A percentile compares a stretch with the other conserved stretches of the same genome.
These are phyloP conservation scores for Coemansia sp. DNA, from an alignment of 192 early-diverging fungal species.

Conservation along the genomic window DNA sequence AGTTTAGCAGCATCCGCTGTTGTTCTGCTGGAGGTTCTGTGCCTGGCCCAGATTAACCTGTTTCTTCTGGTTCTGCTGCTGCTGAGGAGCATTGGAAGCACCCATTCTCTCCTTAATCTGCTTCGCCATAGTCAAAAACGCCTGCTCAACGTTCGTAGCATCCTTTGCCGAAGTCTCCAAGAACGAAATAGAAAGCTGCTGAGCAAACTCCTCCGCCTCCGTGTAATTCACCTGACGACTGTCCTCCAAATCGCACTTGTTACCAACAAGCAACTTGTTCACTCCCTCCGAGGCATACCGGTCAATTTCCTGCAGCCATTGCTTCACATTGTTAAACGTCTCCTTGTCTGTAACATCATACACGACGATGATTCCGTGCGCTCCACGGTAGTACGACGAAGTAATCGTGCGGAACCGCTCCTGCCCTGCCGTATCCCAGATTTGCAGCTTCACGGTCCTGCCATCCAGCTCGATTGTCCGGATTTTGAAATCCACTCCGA, in stretches of 20 bases:
- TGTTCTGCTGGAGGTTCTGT: constrained; percentile 40
- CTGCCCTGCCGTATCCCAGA: constrained; percentile 99
- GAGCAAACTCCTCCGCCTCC: constrained; percentile 83
- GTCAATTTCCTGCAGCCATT: constrained; percentile 99
- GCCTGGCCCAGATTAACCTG: constrained; percentile 45
- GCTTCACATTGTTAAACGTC: constrained; percentile 94
- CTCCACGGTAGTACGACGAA: constrained; percentile 95
- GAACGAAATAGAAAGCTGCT: constrained; percentile 83
- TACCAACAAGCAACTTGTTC: constrained; percentile 97
- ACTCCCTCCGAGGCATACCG: constrained; percentile 96
- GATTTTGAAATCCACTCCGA: constrained; percentile 99
- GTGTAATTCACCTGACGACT: constrained; percentile 87
- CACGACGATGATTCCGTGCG: constrained; percentile 98
- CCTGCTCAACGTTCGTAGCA: constrained; percentile 96
- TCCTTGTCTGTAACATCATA: constrained; percentile 98
- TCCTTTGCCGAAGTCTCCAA: constrained; percentile 98
- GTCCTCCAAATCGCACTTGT: constrained; percentile 94
- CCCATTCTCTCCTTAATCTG: constrained; percentile 94
- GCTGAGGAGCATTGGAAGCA: constrained; percentile 45
- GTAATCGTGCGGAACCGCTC: constrained; percentile 99
- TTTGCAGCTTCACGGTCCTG: constrained; percentile 97
- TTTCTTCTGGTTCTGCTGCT: constrained; percentile 46
- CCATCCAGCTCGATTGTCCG: constrained; percentile 98
- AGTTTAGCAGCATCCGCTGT: constrained; percentile 42
- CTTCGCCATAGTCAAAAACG: constrained; percentile 99